These are phyloP conservation scores for Plasmodium gaboni DNA, from an alignment of 169 alveolate genomes.

Conservation along the genomic window DNA sequence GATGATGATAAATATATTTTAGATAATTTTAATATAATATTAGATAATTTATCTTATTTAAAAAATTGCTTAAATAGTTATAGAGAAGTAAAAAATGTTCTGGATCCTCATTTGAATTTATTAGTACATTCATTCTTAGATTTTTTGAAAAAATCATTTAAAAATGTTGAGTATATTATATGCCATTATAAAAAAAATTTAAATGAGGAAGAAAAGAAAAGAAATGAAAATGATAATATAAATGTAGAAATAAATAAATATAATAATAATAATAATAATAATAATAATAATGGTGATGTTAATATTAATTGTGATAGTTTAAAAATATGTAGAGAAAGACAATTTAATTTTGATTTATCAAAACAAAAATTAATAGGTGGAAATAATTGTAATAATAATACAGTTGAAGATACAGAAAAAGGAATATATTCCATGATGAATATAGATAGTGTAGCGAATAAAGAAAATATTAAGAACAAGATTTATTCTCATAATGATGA, in stretches of 20 bases:
- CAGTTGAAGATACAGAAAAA: background rate
- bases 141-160: constrained; percentile 37
- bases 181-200: constrained; percentile 19
- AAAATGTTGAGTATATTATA: constrained; percentile 1
- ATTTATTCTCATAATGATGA: background rate
- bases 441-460: background rate
- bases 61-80: constrained; percentile 67
- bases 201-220: background rate
- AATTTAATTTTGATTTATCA: background rate
- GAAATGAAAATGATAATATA: background rate
- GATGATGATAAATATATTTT: constrained; percentile 45
- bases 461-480: background rate
- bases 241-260: background rate
- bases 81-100: constrained; percentile 57
- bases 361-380: background rate
- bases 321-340: background rate
- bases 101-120: constrained; percentile 36
- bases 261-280: background rate
- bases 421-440: background rate
- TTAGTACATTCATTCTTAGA: constrained; percentile 36
- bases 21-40: constrained; percentile 17
- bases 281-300: background rate
- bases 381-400: background rate
- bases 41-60: constrained; percentile 46
- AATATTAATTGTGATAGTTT: background rate